Percentiles rank a stretch among this genome's conserved stretches.
Evolutionary conservation across 1,284 basidiomycete genomes (phyloP).

Genomic region (Xerocomus minutiporus): DNA sequence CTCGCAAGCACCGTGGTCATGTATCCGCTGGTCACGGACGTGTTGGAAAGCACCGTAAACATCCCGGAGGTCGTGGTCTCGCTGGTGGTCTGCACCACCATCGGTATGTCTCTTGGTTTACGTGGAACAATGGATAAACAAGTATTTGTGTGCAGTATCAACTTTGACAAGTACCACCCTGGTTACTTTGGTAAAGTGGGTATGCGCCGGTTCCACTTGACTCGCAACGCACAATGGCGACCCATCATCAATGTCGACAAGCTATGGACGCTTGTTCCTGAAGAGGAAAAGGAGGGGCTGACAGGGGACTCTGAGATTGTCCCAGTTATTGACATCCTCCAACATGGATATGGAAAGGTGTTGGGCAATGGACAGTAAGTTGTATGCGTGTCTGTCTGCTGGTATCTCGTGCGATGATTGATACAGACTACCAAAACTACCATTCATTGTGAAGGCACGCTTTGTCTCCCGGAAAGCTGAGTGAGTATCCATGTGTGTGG

Average conservation of each 20-base stretch:
- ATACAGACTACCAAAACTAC: slow-evolving; percentile 70
- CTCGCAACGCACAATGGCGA: slow-evolving; percentile 86
- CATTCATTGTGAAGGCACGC: slow-evolving; percentile 95
- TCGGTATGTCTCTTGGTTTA: slow-evolving; percentile 55
- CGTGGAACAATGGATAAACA: background rate
- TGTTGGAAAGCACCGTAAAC: slow-evolving; percentile 99
- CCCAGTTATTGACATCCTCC: slow-evolving; percentile 87
- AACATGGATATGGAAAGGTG: slow-evolving; percentile 88
- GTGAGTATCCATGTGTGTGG: slow-evolving; percentile 45
- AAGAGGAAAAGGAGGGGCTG: slow-evolving; percentile 70
- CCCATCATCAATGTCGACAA: slow-evolving; percentile 98
- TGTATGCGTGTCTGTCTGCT: background rate
- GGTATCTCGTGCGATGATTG: slow-evolving; percentile 1
- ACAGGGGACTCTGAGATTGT: slow-evolving; percentile 72
- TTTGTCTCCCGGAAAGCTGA: slow-evolving; percentile 88
- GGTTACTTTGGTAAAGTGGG: slow-evolving; percentile 99
- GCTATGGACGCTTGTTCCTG: slow-evolving; percentile 78
- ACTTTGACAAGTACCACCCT: slow-evolving; percentile 94
- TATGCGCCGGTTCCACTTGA: slow-evolving; percentile 98
- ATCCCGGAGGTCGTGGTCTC: slow-evolving; percentile 99
- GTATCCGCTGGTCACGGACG: slow-evolving; percentile 99
- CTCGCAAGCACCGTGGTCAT: slow-evolving; percentile 97
- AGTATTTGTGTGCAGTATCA: slow-evolving; percentile 48
- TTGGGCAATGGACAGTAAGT: slow-evolving; percentile 81
- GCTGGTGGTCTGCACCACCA: slow-evolving; percentile 99